These are phyloP conservation scores for Amanita rubescens DNA, from an alignment of 768 basidiomycete species.

Conservation along the genomic window DNA sequence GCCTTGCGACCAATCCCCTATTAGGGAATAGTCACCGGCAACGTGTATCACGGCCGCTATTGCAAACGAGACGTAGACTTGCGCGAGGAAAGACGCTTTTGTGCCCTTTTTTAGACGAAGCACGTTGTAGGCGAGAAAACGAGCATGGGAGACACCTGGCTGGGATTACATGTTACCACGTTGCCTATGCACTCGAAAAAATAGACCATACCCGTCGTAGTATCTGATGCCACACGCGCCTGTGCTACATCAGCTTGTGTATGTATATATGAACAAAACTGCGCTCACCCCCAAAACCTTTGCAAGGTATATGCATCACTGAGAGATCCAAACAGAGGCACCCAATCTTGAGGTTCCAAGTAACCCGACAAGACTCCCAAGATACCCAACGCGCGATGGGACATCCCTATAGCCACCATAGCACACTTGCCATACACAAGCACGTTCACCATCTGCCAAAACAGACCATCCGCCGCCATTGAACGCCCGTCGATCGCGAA, in stretches of 20 bases:
- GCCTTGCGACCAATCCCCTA: constrained; percentile 8
- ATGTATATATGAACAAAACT: not conserved
- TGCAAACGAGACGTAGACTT: constrained; percentile 21
- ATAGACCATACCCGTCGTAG: constrained; percentile 13
- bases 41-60: constrained; percentile 25
- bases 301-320: constrained; percentile 15
- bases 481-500: constrained; percentile 10
- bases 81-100: constrained; percentile 10
- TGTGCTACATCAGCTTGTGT: not conserved
- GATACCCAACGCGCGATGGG: constrained; percentile 9
- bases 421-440: constrained; percentile 13
- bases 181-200: not conserved
- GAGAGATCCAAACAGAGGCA: constrained; percentile 15
- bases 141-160: constrained; percentile 6
- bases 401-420: constrained; percentile 3
- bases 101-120: constrained; percentile 9
- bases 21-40: constrained; percentile 26
- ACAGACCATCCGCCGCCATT: constrained; percentile 5
- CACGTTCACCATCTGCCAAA: constrained; percentile 13
- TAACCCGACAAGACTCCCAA: constrained; percentile 10
- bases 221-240: constrained; percentile 19
- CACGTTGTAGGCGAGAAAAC: constrained; percentile 6
- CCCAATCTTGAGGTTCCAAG: constrained; percentile 18
- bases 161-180: not conserved
- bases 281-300: constrained; percentile 22